A percentile compares a stretch with the other conserved stretches of the same genome.
Evolutionary conservation across 345 rosid species (phyloP).

Genomic region (Pugionium dolabratum): DNA sequence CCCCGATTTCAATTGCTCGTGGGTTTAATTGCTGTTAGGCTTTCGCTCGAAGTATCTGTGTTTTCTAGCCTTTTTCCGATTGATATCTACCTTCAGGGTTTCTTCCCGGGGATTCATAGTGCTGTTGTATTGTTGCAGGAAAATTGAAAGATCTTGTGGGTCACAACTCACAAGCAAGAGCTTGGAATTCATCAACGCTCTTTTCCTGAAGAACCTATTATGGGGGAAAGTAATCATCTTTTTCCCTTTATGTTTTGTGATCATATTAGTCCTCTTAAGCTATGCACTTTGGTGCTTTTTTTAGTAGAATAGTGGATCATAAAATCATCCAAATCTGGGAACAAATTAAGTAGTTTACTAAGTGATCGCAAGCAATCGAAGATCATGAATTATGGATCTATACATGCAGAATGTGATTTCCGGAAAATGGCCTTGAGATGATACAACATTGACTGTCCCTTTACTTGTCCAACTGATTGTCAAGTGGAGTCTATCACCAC

Average conservation of each 20-base stretch:
- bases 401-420: neutral
- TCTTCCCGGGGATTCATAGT: neutral
- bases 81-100: neutral
- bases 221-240: slow-evolving; percentile 42
- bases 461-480: neutral
- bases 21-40: slow-evolving; percentile 8
- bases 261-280: slow-evolving; percentile 6
- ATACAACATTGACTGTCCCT: neutral
- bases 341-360: neutral
- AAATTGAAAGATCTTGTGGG: slow-evolving; percentile 19
- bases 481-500: neutral
- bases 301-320: slow-evolving; percentile 1
- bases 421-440: slow-evolving; percentile 11
- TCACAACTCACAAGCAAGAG: slow-evolving; percentile 7
- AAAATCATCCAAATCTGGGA: neutral
- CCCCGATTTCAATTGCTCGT: neutral
- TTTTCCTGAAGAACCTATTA: slow-evolving; percentile 15
- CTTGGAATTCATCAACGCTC: slow-evolving; percentile 13
- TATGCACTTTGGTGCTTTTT: neutral
- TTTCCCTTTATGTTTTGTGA: neutral
- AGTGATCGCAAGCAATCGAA: neutral
- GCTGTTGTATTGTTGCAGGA: slow-evolving; percentile 7
- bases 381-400: neutral
- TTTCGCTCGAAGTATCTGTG: neutral
- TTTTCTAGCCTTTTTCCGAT: neutral